Conservation (phyloP, 176 grass and related monocot species). For the Paspalum vaginatum region DNA sequence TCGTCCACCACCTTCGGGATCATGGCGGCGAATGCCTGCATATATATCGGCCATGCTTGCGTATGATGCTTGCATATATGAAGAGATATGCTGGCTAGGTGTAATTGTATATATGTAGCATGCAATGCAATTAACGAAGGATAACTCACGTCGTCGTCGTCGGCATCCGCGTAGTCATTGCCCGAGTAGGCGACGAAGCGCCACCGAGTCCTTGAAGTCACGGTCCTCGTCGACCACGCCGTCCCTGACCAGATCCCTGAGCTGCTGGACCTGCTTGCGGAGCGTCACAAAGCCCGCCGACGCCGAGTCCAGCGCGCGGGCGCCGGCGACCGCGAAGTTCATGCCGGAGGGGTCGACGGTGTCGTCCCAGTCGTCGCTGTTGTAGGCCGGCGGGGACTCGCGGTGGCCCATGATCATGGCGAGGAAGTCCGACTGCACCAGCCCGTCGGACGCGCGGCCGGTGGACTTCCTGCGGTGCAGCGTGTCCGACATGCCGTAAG, state of each 20-base stretch:
- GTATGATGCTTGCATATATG: no score
- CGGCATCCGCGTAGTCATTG: neutral
- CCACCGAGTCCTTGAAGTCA: neutral
- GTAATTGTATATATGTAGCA: no score
- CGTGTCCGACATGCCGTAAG: neutral
- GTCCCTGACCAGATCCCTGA: neutral
- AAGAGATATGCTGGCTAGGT: no score
- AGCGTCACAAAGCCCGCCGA: neutral
- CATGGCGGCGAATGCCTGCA: neutral
- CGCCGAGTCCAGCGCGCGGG: neutral
- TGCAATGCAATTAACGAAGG: no score
- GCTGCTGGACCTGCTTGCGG: neutral
- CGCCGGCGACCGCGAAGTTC: neutral
- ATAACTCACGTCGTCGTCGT: no score
- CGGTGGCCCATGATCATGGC: neutral
- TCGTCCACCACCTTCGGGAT: neutral
- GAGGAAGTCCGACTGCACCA: neutral
- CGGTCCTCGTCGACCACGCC: neutral
- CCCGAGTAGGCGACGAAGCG: neutral
- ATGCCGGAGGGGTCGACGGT: neutral
- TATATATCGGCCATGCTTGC: no score
- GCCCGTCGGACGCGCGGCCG: neutral
- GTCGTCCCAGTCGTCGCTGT: neutral
- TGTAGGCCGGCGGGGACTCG: neutral
- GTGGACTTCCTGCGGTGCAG: neutral